These are phyloP conservation scores for Penicillium griseofulvum DNA, from an alignment of 2,329 filamentous ascomycete genomes.

Conservation along the genomic window DNA sequence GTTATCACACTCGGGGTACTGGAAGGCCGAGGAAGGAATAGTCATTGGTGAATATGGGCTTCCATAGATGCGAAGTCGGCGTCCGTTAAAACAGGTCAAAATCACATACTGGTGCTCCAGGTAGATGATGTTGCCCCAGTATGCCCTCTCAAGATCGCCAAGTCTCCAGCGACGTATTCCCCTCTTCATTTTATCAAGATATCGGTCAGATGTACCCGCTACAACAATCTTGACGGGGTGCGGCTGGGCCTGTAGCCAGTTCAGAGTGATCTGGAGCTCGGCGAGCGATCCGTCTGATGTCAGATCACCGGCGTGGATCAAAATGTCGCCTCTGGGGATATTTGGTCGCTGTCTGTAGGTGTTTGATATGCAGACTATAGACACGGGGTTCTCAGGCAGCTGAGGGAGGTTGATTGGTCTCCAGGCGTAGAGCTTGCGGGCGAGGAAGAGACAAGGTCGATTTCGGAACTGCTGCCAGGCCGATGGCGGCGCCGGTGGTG, in stretches of 20 bases:
- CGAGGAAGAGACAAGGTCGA: not conserved
- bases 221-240: not conserved
- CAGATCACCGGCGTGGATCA: not conserved
- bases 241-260: not conserved
- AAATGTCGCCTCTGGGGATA: not conserved
- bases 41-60: not conserved
- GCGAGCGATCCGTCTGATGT: not conserved
- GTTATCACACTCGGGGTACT: not conserved
- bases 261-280: not conserved
- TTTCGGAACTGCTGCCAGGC: not conserved
- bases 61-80: not conserved
- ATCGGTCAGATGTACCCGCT: not conserved
- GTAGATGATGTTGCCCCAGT: constrained; percentile 1
- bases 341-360: not conserved
- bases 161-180: not conserved
- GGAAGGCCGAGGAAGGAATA: not conserved
- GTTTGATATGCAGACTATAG: not conserved
- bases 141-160: not conserved
- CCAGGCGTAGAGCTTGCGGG: not conserved
- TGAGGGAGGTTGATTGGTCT: not conserved
- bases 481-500: not conserved
- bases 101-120: not conserved
- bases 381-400: not conserved
- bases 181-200: not conserved
- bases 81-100: not conserved